phyloP scores from a whole-genome alignment of 2,329 filamentous ascomycete species.

The Raffaelea arxii region DNA sequence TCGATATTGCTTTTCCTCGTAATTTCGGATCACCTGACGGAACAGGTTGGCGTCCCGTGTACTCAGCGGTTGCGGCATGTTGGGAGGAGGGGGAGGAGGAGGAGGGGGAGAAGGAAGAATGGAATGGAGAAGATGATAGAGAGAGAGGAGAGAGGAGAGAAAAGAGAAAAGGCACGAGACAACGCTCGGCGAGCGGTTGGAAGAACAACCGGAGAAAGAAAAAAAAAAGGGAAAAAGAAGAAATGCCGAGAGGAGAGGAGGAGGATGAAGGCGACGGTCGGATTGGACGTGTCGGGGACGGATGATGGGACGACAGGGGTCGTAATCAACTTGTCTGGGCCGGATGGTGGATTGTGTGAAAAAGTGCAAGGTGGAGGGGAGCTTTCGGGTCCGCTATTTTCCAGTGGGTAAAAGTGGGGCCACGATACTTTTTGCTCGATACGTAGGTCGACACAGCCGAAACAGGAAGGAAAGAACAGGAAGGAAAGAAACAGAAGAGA shows the following conservation, averaged over 20 bases:
- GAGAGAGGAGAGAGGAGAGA: background rate
- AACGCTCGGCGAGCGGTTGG: background rate
- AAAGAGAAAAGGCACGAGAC: background rate
- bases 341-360: too few relatives aligned
- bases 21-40: slow-evolving; percentile 86
- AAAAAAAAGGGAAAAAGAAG: background rate
- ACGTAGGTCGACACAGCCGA: too few relatives aligned
- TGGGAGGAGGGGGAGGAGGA: slow-evolving; percentile 15
- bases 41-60: slow-evolving; percentile 93
- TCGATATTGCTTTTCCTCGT: slow-evolving; percentile 98
- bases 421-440: too few relatives aligned
- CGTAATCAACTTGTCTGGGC: background rate
- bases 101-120: slow-evolving; percentile 1
- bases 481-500: too few relatives aligned
- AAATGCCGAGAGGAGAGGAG: background rate
- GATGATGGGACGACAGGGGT: background rate
- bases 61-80: slow-evolving; percentile 63
- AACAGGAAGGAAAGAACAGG: too few relatives aligned
- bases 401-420: slow-evolving; percentile 7
- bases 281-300: background rate
- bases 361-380: background rate
- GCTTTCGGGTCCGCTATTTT: slow-evolving; percentile 12
- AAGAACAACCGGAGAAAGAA: slow-evolving; percentile 1
- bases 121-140: background rate
- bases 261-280: background rate